phyloP scores from a whole-genome alignment of 768 basidiomycete species.

The Tulasnella sp. region DNA sequence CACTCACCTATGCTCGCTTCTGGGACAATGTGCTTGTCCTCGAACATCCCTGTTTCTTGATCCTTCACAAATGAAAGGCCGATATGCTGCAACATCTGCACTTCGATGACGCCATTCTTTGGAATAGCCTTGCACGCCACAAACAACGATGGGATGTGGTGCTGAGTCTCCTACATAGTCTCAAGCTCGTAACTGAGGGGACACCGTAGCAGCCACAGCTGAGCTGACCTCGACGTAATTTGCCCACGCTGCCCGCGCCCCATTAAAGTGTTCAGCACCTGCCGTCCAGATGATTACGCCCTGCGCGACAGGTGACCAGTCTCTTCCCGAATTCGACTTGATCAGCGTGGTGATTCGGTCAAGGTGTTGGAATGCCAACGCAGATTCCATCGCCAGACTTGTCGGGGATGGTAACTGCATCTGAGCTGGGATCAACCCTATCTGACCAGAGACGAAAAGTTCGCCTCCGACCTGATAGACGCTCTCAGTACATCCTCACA shows the following conservation, averaged over 20 bases:
- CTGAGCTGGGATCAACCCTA: slow-evolving; percentile 76
- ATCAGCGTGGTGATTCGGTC: slow-evolving; percentile 62
- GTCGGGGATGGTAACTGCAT: slow-evolving; percentile 61
- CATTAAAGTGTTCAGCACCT: slow-evolving; percentile 41
- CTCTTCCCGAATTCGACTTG: slow-evolving; percentile 50
- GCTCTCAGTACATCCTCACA: not conserved
- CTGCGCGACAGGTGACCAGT: slow-evolving; percentile 63
- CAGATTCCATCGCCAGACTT: slow-evolving; percentile 60
- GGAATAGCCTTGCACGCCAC: slow-evolving; percentile 62
- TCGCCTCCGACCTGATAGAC: slow-evolving; percentile 59
- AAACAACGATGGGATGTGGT: slow-evolving; percentile 47
- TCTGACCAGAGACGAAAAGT: slow-evolving; percentile 92
- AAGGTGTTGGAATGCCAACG: slow-evolving; percentile 77
- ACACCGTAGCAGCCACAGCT: not conserved
- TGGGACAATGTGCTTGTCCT: slow-evolving; percentile 4
- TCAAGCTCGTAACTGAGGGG: not conserved
- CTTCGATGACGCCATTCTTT: slow-evolving; percentile 68
- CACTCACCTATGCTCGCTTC: not conserved
- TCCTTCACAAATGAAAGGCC: not conserved
- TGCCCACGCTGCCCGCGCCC: slow-evolving; percentile 45
- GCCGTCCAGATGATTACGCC: slow-evolving; percentile 71
- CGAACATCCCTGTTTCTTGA: slow-evolving; percentile 1
- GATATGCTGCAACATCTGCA: slow-evolving; percentile 54
- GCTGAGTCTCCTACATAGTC: not conserved
- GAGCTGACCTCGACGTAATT: slow-evolving; percentile 34